Conservation (phyloP, 1,284 basidiomycete genomes). For the Sanghuangporus sanghuang region DNA sequence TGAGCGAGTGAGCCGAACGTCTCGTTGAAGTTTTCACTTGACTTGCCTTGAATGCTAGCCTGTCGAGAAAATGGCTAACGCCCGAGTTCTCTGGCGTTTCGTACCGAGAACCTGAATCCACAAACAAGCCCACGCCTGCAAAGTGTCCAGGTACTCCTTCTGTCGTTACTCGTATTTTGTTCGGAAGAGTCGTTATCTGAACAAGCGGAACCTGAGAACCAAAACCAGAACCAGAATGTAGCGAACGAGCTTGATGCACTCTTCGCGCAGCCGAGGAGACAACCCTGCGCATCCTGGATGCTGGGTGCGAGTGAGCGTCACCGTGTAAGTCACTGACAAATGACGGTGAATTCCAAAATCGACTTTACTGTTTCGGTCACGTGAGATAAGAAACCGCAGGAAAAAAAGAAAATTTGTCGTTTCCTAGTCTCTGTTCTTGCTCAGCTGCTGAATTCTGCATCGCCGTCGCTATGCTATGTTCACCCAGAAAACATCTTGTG, state of each 20-base stretch:
- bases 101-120: slow-evolving; percentile 93
- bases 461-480: too few relatives aligned
- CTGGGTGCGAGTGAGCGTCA: not conserved
- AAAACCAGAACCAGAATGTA: slow-evolving; percentile 7
- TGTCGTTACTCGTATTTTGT: slow-evolving; percentile 89
- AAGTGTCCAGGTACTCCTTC: slow-evolving; percentile 93
- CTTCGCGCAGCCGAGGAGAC: slow-evolving; percentile 10
- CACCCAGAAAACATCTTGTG: too few relatives aligned
- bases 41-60: slow-evolving; percentile 93
- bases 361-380: not conserved
- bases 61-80: slow-evolving; percentile 87
- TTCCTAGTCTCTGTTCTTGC: too few relatives aligned
- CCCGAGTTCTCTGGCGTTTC: slow-evolving; percentile 77
- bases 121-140: slow-evolving; percentile 88
- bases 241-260: not conserved
- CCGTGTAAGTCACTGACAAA: not conserved
- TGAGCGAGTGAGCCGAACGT: slow-evolving; percentile 1
- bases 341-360: not conserved
- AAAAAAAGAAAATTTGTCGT: not conserved
- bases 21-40: not conserved
- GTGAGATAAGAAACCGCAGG: not conserved
- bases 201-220: slow-evolving; percentile 27
- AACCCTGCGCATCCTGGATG: slow-evolving; percentile 11
- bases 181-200: slow-evolving; percentile 83
- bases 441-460: too few relatives aligned